These are phyloP conservation scores for Cutaneotrichosporon spelunceum DNA, from an alignment of 1,284 basidiomycete species.

Conservation along the genomic window DNA sequence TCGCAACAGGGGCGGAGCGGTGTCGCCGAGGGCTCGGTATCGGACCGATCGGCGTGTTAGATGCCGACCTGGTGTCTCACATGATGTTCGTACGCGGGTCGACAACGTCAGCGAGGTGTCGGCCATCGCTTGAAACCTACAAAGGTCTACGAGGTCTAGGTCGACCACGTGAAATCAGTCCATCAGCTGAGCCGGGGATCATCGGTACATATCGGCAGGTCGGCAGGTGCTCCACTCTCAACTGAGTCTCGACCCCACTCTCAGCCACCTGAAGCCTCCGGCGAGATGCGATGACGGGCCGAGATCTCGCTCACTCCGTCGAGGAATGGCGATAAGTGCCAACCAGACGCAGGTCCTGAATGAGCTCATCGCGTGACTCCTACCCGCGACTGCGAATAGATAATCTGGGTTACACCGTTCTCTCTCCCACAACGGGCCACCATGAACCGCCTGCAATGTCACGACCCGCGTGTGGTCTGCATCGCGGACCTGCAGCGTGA, in stretches of 20 bases:
- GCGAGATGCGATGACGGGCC: no score
- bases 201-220: background rate
- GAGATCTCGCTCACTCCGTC: background rate
- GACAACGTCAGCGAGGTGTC: no score
- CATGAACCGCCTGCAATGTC: slow-evolving; percentile 16
- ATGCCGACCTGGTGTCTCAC: no score
- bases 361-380: background rate
- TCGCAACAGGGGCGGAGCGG: no score
- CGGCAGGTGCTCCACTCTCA: background rate
- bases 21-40: no score
- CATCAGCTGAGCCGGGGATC: background rate
- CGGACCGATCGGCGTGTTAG: no score
- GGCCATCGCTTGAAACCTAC: no score
- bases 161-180: no score
- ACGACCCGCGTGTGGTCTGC: slow-evolving; percentile 13
- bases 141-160: no score
- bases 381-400: background rate
- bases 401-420: background rate
- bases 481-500: slow-evolving; percentile 28
- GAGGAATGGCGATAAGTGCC: background rate
- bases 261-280: no score
- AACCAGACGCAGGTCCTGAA: background rate
- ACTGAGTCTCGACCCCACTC: background rate
- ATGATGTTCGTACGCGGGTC: no score
- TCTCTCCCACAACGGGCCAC: background rate